phyloP scores from a whole-genome alignment of 2,329 filamentous ascomycete genomes.

The Tolypocladium nubicola region DNA sequence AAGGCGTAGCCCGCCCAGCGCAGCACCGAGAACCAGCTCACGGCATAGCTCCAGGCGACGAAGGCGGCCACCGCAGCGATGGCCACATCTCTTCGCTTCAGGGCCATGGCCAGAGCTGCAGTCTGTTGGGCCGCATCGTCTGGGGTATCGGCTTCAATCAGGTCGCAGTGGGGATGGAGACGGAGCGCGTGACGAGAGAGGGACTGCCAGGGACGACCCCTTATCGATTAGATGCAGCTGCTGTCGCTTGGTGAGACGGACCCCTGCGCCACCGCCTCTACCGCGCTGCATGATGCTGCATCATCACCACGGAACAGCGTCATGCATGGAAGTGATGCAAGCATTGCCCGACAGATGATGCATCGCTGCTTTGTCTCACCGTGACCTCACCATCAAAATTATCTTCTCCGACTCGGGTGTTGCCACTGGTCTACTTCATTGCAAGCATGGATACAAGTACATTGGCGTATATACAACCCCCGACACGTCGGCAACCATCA shows the following conservation, averaged over 20 bases:
- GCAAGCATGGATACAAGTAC: not conserved
- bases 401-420: not conserved
- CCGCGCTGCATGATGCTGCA: not conserved
- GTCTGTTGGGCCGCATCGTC: slow-evolving; percentile 18
- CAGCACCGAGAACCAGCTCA: slow-evolving; percentile 71
- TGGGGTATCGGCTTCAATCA: not conserved
- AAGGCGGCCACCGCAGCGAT: slow-evolving; percentile 60
- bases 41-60: slow-evolving; percentile 78
- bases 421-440: not conserved
- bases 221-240: not conserved
- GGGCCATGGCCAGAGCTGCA: slow-evolving; percentile 45
- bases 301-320: not conserved
- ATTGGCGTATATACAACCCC: not conserved
- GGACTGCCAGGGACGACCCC: not conserved
- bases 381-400: no score
- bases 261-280: not conserved
- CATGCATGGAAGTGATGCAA: not conserved
- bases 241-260: not conserved
- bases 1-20: slow-evolving; percentile 84
- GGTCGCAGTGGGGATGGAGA: not conserved
- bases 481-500: not conserved
- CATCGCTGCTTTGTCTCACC: no score
- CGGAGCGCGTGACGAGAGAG: not conserved
- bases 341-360: no score
- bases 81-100: slow-evolving; percentile 63